These are phyloP conservation scores for Salix suchowensis DNA, from an alignment of 345 rosid species.

Conservation along the genomic window DNA sequence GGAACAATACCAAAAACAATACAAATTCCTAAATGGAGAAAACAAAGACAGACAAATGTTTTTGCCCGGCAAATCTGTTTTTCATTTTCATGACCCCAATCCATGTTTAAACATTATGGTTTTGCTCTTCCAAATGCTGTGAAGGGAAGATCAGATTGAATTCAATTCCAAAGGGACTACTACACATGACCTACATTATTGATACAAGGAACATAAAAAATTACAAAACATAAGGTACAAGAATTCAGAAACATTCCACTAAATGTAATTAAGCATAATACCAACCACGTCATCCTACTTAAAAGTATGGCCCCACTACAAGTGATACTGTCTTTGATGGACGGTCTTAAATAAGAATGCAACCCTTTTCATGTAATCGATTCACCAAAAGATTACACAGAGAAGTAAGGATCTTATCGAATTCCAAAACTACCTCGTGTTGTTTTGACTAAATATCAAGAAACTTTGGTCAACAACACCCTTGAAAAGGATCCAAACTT, in stretches of 20 bases:
- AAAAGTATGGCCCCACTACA: slow-evolving; percentile 24
- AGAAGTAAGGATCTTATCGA: neutral
- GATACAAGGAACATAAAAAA: neutral
- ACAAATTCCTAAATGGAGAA: neutral
- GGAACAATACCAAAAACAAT: neutral
- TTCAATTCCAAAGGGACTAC: slow-evolving; percentile 6
- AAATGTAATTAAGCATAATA: slow-evolving; percentile 10
- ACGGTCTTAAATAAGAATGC: neutral
- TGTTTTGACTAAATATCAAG: neutral
- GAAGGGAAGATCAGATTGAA: slow-evolving; percentile 15
- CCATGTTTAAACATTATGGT: neutral
- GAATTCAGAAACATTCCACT: slow-evolving; percentile 9
- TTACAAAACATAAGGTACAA: slow-evolving; percentile 2
- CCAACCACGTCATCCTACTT: slow-evolving; percentile 15
- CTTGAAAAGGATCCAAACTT: neutral
- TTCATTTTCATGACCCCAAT: neutral
- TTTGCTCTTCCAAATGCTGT: neutral
- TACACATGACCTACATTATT: slow-evolving; percentile 7
- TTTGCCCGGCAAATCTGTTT: neutral
- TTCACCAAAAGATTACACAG: neutral
- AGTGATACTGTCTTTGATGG: neutral
- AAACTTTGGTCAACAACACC: neutral
- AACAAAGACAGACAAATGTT: neutral
- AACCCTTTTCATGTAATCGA: slow-evolving; percentile 4
- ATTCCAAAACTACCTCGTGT: neutral